Evolutionary conservation across 495 filamentous ascomycete genomes (phyloP).

Genomic region (Symbiotaphrina buchneri): DNA sequence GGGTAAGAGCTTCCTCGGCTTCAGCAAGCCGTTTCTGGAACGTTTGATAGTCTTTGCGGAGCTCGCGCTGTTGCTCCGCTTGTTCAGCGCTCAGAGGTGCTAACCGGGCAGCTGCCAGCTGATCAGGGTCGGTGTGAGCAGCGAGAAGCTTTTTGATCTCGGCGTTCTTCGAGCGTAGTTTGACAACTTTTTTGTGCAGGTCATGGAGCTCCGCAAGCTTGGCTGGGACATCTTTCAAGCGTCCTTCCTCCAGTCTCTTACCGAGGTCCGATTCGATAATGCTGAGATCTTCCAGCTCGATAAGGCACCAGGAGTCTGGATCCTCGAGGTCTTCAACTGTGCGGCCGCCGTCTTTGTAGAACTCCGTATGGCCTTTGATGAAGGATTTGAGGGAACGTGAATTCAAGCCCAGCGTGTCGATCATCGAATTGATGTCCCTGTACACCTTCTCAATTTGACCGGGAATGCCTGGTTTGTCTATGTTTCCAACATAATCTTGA

Average conservation of each 20-base stretch:
- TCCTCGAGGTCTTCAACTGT: conserved; percentile 34
- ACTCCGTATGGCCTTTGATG: conserved; percentile 33
- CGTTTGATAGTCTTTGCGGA: conserved; percentile 43
- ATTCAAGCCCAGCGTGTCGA: conserved; percentile 80
- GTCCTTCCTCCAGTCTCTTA: conserved; percentile 35
- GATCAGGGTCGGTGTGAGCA: conserved; percentile 36
- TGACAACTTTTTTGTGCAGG: conserved; percentile 38
- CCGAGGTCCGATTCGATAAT: conserved; percentile 28
- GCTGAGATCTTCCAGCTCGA: conserved; percentile 42
- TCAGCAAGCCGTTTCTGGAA: conserved; percentile 54
- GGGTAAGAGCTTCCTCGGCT: conserved; percentile 55
- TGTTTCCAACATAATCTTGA: conserved; percentile 41
- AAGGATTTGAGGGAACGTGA: conserved; percentile 53
- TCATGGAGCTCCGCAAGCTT: conserved; percentile 37
- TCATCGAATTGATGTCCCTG: conserved; percentile 88
- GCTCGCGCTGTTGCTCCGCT: conserved; percentile 54
- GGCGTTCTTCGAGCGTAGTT: conserved; percentile 42
- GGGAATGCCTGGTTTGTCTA: conserved; percentile 37
- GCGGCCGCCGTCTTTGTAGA: conserved; percentile 24
- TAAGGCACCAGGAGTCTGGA: conserved; percentile 41
- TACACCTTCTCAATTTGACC: conserved; percentile 72
- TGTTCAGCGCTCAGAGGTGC: conserved; percentile 70
- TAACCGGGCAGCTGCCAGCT: conserved; percentile 28
- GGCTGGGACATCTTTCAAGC: conserved; percentile 35
- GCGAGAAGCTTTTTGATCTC: conserved; percentile 52